Conservation (phyloP, 192 early-diverging fungal genomes). For the Linderina pennispora region DNA sequence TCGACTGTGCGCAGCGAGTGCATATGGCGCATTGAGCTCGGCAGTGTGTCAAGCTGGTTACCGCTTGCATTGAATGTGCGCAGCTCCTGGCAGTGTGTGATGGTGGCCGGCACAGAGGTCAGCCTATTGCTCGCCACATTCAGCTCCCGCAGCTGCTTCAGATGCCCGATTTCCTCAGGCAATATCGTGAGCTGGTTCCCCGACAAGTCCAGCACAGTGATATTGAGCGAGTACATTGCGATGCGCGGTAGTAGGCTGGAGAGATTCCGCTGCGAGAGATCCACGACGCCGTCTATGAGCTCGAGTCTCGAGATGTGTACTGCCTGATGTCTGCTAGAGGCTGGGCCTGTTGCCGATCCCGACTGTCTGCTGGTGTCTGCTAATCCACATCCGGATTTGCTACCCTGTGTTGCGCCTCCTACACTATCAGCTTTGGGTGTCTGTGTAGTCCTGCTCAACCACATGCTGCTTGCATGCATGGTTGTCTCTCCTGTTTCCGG, state of each 20-base stretch:
- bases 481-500: no score
- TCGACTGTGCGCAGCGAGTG: conserved; percentile 6
- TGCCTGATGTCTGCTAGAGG: no score
- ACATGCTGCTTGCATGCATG: no score
- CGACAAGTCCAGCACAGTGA: conserved; percentile 14
- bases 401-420: no score
- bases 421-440: no score
- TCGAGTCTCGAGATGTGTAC: conserved; percentile 10
- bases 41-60: conserved; percentile 13
- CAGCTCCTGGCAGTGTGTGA: conserved; percentile 25
- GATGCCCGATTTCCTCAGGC: conserved; percentile 29
- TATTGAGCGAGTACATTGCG: conserved; percentile 7
- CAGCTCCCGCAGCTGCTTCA: conserved; percentile 19
- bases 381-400: no score
- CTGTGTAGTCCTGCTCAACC: no score
- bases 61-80: conserved; percentile 5
- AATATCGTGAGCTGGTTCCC: conserved; percentile 14
- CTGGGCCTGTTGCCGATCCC: no score
- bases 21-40: conserved; percentile 22
- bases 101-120: conserved; percentile 11
- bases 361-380: no score
- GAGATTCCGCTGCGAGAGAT: conserved; percentile 13
- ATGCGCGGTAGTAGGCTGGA: conserved; percentile 10
- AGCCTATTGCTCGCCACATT: conserved; percentile 24
- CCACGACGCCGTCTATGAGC: conserved; percentile 4